Base-by-base conservation (phyloP, 176 grass and related monocot genomes). In the Aegilops sharonensis region DNA sequence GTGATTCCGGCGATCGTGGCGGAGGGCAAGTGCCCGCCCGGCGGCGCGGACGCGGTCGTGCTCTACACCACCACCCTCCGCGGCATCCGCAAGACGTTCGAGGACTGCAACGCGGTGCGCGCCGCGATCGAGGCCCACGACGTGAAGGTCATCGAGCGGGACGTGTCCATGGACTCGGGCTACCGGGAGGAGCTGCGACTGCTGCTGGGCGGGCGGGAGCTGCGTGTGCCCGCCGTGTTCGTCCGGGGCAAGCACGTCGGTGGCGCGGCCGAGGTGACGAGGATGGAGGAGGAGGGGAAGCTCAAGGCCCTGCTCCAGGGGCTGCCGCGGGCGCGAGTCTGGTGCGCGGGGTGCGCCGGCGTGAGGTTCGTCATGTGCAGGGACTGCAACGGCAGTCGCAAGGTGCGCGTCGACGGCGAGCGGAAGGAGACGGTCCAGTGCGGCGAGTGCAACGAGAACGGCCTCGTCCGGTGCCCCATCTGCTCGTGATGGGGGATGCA, bases 131-230 rank as follows among this genome's bases (percentile, higher is more conserved):
- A 96, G 61, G 85, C 89, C 11, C 89, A 94, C 75, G 90, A 93
- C 72, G 92, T 99, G 39, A 85, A 93, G 83, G 78, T 94, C 68
- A 92, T 90, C 72, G 97, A 99, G 87, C 89, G 97, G 56, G 97
- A 99, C 92, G 93, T 99, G 84, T 99, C 97, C 75, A 99, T 99
- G 97, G 97, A 99, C 88, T 94, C 94, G 12, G 97, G 97, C 4
- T 99, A 99, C 87, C 90, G 86, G 68, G 94, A 99, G 90, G 97
- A 99, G 86, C 71, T 99, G 39, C 87, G 90, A 82, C 30, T 90
- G 66, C 86, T 99, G 86, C 88, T 99, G 90, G 89, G 86, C 36
- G 80, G 72, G 20, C 82, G 74, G 84, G 92, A 92, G 75, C 85
- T 96, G 25, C 91, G 88, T 75, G 94, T 96, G 54, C 97, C 97